phyloP scores from a whole-genome alignment of 306 rosid species.

The Inga oerstediana region DNA sequence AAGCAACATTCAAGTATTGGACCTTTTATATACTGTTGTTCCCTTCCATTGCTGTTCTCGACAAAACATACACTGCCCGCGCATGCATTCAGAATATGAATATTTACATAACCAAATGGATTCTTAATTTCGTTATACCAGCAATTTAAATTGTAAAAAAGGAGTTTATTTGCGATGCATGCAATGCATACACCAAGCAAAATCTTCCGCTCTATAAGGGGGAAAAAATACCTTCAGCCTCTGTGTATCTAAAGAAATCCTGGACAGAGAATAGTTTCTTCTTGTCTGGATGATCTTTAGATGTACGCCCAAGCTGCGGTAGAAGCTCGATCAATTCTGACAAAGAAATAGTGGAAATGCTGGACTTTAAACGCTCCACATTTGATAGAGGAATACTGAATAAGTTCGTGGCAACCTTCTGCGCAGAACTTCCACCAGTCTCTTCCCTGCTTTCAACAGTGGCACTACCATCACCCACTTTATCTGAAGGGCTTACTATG shows the following conservation, averaged over 20 bases:
- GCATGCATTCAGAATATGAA: conserved; percentile 13
- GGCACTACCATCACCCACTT: conserved; percentile 56
- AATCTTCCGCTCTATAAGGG: neutral
- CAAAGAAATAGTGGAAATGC: conserved; percentile 83
- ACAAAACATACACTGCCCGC: conserved; percentile 11
- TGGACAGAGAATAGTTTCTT: conserved; percentile 90
- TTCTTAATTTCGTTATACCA: conserved; percentile 11
- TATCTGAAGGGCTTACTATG: conserved; percentile 61
- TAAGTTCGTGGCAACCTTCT: conserved; percentile 79
- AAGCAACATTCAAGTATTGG: neutral
- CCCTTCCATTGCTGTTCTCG: neutral
- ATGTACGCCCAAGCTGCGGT: conserved; percentile 73
- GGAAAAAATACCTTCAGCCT: conserved; percentile 79
- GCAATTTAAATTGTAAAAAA: neutral
- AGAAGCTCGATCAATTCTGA: conserved; percentile 89
- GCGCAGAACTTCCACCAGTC: conserved; percentile 65
- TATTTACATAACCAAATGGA: conserved; percentile 11
- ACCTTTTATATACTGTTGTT: neutral
- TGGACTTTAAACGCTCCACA: conserved; percentile 94
- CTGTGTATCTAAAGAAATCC: conserved; percentile 98
- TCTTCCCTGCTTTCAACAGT: conserved; percentile 60
- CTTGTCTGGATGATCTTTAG: conserved; percentile 97
- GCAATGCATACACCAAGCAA: conserved; percentile 27
- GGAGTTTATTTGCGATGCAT: conserved; percentile 3
- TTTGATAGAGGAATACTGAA: conserved; percentile 92